Conservation (phyloP, 2,329 filamentous ascomycete genomes). For the Magnaporthiopsis rhizophila region DNA sequence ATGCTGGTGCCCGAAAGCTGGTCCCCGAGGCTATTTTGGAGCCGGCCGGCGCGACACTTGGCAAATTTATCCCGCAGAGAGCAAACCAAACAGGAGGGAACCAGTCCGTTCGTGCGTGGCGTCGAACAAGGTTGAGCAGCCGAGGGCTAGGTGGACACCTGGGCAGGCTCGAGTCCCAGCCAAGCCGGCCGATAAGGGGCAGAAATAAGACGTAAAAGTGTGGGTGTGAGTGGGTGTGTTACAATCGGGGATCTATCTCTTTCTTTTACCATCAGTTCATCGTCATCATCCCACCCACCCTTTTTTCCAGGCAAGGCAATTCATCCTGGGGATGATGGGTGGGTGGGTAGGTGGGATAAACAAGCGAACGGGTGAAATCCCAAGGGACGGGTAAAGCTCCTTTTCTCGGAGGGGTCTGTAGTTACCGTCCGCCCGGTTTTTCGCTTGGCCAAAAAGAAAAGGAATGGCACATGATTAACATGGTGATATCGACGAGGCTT, state of each 20-base stretch:
- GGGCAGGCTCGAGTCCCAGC: not conserved
- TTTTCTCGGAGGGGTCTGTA: no score
- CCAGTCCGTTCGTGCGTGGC: not conserved
- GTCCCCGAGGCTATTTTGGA: conserved; percentile 1
- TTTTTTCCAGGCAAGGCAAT: not conserved
- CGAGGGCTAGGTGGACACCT: not conserved
- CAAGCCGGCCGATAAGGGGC: not conserved
- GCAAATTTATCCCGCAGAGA: not conserved
- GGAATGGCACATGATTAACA: not conserved
- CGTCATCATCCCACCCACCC: not conserved
- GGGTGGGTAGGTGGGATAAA: no score
- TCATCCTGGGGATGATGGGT: no score
- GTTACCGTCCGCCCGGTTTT: no score
- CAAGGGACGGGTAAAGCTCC: not conserved
- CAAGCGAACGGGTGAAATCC: not conserved
- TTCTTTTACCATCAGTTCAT: not conserved
- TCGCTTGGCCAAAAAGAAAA: no score
- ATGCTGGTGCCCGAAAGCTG: conserved; percentile 1
- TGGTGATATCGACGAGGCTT: not conserved
- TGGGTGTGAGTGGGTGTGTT: not conserved
- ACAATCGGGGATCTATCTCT: not conserved
- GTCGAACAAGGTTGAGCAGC: conserved; percentile 4
- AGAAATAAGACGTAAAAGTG: not conserved
- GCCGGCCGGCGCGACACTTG: not conserved
- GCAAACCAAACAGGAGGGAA: not conserved